A percentile compares a stretch with the other conserved stretches of the same genome.
Conservation (phyloP, 148 eudicot species). For the Cornus controversa region DNA sequence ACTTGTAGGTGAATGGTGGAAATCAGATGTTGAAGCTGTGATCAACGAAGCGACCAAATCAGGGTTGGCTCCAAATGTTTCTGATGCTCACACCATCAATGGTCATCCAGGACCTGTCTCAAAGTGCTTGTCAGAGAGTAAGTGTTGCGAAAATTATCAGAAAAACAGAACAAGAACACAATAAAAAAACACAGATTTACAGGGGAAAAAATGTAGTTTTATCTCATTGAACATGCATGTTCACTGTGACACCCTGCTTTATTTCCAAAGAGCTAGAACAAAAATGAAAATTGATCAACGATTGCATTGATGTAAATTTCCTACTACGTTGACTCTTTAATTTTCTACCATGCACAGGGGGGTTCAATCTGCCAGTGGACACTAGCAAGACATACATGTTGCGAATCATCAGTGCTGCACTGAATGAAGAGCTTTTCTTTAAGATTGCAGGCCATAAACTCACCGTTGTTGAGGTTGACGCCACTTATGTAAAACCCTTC, state of each 20-base stretch:
- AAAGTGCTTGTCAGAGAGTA: slow-evolving; percentile 36
- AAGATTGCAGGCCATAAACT: slow-evolving; percentile 44
- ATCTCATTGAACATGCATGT: no score
- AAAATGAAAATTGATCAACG: no score
- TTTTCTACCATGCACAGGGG: slow-evolving; percentile 18
- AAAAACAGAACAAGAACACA: no score
- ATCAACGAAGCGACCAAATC: slow-evolving; percentile 34
- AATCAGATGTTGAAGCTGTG: slow-evolving; percentile 56
- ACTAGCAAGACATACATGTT: slow-evolving; percentile 44
- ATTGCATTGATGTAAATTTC: no score
- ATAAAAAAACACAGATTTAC: no score
- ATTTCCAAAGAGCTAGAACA: no score
- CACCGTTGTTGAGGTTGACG: slow-evolving; percentile 58
- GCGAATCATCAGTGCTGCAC: slow-evolving; percentile 51
- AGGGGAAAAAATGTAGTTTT: no score
- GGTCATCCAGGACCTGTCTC: slow-evolving; percentile 41
- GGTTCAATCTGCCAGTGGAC: slow-evolving; percentile 33
- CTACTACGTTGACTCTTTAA: not conserved
- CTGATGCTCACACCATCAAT: slow-evolving; percentile 56
- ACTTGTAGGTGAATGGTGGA: slow-evolving; percentile 58
- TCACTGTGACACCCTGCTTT: no score
- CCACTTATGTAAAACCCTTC: slow-evolving; percentile 54
- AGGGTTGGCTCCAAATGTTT: slow-evolving; percentile 47
- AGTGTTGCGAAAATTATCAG: no score
- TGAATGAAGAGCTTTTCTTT: slow-evolving; percentile 56